phyloP scores from a whole-genome alignment of 805 yeast genomes.

The Candida krabiensis region DNA sequence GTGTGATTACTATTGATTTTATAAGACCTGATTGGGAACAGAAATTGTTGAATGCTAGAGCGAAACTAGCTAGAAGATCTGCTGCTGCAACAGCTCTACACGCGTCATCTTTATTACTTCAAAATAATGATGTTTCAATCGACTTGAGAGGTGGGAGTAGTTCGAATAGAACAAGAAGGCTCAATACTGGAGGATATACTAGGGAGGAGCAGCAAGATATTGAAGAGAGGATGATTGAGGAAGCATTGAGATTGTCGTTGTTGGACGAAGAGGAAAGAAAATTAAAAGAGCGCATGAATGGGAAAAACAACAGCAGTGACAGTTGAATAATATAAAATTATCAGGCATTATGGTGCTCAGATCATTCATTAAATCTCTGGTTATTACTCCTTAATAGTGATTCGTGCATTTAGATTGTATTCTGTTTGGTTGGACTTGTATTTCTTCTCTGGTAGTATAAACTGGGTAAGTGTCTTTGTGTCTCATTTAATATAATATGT shows the following conservation, averaged over 20 bases:
- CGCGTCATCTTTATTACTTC: constrained; percentile 72
- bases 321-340: not conserved
- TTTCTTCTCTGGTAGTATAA: too few relatives aligned
- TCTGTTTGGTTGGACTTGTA: too few relatives aligned
- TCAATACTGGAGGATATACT: constrained; percentile 51
- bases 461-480: too few relatives aligned
- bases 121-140: constrained; percentile 10
- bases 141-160: constrained; percentile 1
- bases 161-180: constrained; percentile 12
- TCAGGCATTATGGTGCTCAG: too few relatives aligned
- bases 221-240: constrained; percentile 80
- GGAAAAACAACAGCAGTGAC: constrained; percentile 1
- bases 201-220: constrained; percentile 38
- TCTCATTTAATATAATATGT: too few relatives aligned
- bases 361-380: too few relatives aligned
- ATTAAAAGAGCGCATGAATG: constrained; percentile 25
- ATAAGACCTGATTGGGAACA: constrained; percentile 94
- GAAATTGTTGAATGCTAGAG: constrained; percentile 68
- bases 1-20: constrained; percentile 74
- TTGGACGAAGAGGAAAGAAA: constrained; percentile 65
- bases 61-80: constrained; percentile 77
- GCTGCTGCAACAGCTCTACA: constrained; percentile 96
- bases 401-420: too few relatives aligned
- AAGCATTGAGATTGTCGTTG: constrained; percentile 74
- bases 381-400: too few relatives aligned